A percentile compares a stretch with the other conserved stretches of the same genome.
Conservation (phyloP, 371 early-diverging fungal genomes). For the Circinella minor region DNA sequence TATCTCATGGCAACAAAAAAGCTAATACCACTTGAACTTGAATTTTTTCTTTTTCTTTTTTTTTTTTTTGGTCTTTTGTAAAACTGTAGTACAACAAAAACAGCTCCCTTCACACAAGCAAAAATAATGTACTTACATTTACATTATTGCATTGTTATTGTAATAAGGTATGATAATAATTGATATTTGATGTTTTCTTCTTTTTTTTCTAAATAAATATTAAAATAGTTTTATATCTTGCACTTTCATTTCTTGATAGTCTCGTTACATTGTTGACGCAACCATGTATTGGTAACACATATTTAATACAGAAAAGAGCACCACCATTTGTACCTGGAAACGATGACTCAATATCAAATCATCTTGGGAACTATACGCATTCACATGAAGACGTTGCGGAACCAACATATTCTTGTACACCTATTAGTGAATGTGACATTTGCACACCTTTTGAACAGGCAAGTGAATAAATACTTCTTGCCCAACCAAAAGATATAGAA, state of each 20-base stretch:
- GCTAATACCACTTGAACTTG: too few relatives aligned
- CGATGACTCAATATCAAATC: constrained; percentile 4
- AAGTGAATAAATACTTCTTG: background rate
- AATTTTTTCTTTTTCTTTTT: too few relatives aligned
- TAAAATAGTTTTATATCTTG: background rate
- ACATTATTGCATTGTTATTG: background rate
- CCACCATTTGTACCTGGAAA: constrained; percentile 15
- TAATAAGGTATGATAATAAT: background rate
- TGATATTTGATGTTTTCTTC: too few relatives aligned
- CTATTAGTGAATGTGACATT: constrained; percentile 48
- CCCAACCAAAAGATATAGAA: too few relatives aligned
- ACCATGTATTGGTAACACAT: background rate
- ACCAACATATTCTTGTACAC: constrained; percentile 43
- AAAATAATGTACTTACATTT: background rate
- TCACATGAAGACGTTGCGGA: constrained; percentile 47
- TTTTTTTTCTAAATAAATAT: too few relatives aligned
- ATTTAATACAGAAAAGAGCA: constrained; percentile 15
- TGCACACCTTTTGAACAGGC: constrained; percentile 52
- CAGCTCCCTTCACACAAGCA: too few relatives aligned
- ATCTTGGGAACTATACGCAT: constrained; percentile 51
- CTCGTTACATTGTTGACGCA: background rate
- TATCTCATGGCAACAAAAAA: too few relatives aligned
- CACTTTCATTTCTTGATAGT: background rate
- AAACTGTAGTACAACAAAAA: too few relatives aligned
- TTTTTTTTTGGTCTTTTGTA: too few relatives aligned